Conservation (phyloP, 768 basidiomycete genomes). For the Candolleomyces aberdarensis region DNA sequence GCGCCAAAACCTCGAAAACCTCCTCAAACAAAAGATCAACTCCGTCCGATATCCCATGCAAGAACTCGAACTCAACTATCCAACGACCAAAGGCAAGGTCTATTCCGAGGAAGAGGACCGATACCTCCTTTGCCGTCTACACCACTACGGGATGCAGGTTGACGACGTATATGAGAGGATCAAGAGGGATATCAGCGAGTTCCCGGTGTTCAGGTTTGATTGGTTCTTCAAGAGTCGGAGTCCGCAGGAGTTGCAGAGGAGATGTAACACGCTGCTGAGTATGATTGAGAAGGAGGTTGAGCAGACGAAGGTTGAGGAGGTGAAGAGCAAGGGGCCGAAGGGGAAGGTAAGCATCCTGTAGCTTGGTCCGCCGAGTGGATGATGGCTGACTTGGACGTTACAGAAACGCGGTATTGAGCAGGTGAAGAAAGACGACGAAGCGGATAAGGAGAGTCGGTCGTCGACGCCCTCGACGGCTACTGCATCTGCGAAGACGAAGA, state of each 20-base stretch:
- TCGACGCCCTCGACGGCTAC: conserved; percentile 50
- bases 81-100: conserved; percentile 93
- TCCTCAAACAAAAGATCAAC: conserved; percentile 79
- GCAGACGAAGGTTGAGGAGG: conserved; percentile 62
- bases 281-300: conserved; percentile 96
- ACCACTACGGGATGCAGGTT: conserved; percentile 84
- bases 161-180: conserved; percentile 94
- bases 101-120: conserved; percentile 97
- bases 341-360: conserved; percentile 52
- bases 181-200: conserved; percentile 95
- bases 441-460: conserved; percentile 58
- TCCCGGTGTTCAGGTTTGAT: conserved; percentile 96
- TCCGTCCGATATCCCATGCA: conserved; percentile 92
- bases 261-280: conserved; percentile 82
- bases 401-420: conserved; percentile 77
- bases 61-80: conserved; percentile 93
- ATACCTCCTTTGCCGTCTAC: conserved; percentile 86
- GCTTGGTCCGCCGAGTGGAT: not conserved
- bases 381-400: conserved; percentile 4
- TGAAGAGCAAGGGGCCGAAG: conserved; percentile 56
- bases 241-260: conserved; percentile 80
- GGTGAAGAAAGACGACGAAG: conserved; percentile 45
- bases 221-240: conserved; percentile 98
- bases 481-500: conserved; percentile 56
- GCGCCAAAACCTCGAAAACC: conserved; percentile 72